Conservation (phyloP, 306 rosid species). For the Cicer judaicum region DNA sequence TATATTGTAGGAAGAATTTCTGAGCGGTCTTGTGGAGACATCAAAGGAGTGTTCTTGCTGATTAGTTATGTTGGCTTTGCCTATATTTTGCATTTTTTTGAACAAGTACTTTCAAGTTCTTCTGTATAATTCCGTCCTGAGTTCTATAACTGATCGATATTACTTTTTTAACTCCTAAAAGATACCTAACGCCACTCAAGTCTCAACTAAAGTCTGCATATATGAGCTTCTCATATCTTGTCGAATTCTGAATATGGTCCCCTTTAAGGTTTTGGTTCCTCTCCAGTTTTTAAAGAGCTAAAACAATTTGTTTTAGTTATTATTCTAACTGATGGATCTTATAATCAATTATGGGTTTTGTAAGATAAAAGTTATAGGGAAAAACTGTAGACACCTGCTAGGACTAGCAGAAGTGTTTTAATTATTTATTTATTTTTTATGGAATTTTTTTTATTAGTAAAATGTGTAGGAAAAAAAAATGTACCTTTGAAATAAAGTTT, state of each 20-base stretch:
- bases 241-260: background rate
- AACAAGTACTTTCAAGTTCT: conserved; percentile 25
- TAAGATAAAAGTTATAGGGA: background rate
- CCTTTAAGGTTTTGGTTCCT: conserved; percentile 1
- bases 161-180: background rate
- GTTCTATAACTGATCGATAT: background rate
- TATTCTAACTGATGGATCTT: background rate
- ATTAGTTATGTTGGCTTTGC: conserved; percentile 36
- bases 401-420: background rate
- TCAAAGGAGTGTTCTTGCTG: conserved; percentile 40
- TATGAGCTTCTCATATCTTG: background rate
- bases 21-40: conserved; percentile 47
- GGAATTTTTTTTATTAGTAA: background rate
- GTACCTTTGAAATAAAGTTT: too few relatives aligned
- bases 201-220: background rate
- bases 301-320: background rate
- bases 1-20: conserved; percentile 56
- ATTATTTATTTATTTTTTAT: background rate
- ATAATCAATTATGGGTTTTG: background rate
- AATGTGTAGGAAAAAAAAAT: background rate
- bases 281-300: background rate
- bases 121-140: conserved; percentile 20
- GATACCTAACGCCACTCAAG: background rate
- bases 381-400: background rate
- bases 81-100: conserved; percentile 25